Base-by-base conservation (phyloP, 2,329 filamentous ascomycete species). In the Monilinia aucupariae region DNA sequence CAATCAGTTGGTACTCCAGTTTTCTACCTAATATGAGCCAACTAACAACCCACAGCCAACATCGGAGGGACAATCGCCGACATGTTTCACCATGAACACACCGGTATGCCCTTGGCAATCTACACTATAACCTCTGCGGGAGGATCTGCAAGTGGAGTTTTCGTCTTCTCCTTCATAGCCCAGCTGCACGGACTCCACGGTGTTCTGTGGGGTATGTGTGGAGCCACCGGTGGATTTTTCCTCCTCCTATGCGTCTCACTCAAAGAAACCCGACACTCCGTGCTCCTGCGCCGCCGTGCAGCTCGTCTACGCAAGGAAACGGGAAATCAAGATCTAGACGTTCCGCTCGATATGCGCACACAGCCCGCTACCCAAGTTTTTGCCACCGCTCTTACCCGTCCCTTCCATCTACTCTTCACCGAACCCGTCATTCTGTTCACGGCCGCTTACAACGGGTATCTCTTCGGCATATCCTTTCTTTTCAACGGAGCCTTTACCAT, bases 31-130 rank as follows among this genome's bases (percentile, higher is more conserved):
- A 4, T 9, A 32, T 17, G 12, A 25, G 3, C 15, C n/a, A n/a
- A 17, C 37, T 61, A 61, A 61, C 37, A 34, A 32, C 13, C 22
- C 27, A 25, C 27, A 61, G 59, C 59, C 13, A 61, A 61, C 2
- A 61, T 61, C 12, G 74, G 78, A 0, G 82, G 81, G 1, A 77
- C 80, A 1, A 72, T 84, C 47, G 74, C 77, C 2, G 82, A 84
- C 68, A 78, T 78, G 59, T 51, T 47, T 37, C 34, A 64, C 37
- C 59, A 61, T 4, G 47, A 61, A 34, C 59, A 47, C 4, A 61
- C 59, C n/a, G 59, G 59, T 43, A 61, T 61, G 49, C 59, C 59
- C 3, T 43, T 61, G 4, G 59, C 59, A 27, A 20, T 61, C 17
- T 61, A 61, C 27, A 61, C 59, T 12, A 17, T 61, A 25, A 61